Conservation (phyloP, 1,284 basidiomycete species). For the Macrocystidia cucumis region DNA sequence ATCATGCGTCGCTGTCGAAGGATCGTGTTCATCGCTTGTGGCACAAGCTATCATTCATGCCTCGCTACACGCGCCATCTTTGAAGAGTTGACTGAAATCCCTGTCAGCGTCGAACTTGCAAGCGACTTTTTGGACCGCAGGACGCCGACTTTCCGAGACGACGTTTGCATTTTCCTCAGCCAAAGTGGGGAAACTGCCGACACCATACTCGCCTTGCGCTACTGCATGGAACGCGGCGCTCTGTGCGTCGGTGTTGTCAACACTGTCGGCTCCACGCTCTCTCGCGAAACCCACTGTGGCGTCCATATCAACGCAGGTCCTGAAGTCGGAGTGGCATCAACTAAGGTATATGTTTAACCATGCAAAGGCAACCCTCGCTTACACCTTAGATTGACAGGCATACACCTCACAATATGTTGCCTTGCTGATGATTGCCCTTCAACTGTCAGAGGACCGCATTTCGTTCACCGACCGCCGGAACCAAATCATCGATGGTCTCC, state of each 20-base stretch:
- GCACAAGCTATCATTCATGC: constrained; percentile 97
- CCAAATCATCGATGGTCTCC: constrained; percentile 92
- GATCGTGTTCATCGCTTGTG: constrained; percentile 96
- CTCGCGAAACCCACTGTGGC: constrained; percentile 98
- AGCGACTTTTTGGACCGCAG: constrained; percentile 99
- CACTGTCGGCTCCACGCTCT: constrained; percentile 97
- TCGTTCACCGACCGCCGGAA: constrained; percentile 87
- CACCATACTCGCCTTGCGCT: constrained; percentile 93
- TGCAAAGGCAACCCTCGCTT: constrained; percentile 10
- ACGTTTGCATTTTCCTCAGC: constrained; percentile 94
- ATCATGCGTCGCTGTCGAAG: constrained; percentile 94
- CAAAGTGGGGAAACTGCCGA: constrained; percentile 99
- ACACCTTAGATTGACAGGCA: constrained; percentile 42
- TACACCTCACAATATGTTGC: constrained; percentile 99
- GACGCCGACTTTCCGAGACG: constrained; percentile 99
- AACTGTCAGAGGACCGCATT: constrained; percentile 95
- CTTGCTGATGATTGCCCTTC: constrained; percentile 95
- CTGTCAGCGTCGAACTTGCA: constrained; percentile 94
- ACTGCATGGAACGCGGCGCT: constrained; percentile 95
- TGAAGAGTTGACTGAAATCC: constrained; percentile 98
- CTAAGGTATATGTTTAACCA: constrained; percentile 63
- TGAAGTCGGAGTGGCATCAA: constrained; percentile 99
- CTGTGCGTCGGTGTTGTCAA: constrained; percentile 97
- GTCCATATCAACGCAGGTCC: constrained; percentile 99
- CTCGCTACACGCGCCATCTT: constrained; percentile 98